Conservation (phyloP, 805 yeast species). For the Wickerhamiella sergipiensis region DNA sequence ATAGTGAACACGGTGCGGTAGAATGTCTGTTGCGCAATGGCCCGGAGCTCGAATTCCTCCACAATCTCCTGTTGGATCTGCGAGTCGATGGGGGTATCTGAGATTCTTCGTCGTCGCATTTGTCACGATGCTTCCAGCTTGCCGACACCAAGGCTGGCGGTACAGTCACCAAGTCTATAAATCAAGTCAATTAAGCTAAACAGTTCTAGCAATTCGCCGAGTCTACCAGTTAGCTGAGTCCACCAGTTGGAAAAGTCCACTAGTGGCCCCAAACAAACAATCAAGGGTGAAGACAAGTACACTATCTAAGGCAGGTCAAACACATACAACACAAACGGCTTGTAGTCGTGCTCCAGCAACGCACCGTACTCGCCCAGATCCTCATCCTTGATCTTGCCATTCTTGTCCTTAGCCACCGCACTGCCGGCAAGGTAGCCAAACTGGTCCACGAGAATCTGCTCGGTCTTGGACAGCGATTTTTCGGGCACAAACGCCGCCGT, state of each 20-base stretch:
- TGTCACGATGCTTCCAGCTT: not conserved
- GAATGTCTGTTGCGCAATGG: conserved; percentile 14
- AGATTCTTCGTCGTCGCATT: conserved; percentile 1
- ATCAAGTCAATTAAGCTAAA: no score
- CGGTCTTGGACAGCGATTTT: conserved; percentile 40
- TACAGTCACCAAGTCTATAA: no score
- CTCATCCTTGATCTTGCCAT: conserved; percentile 58
- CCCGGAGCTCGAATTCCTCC: conserved; percentile 15
- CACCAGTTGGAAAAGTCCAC: no score
- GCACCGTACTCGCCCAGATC: conserved; percentile 79
- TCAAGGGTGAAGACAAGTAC: no score
- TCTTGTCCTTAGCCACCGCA: conserved; percentile 57
- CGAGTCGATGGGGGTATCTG: conserved; percentile 10
- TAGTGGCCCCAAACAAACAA: no score
- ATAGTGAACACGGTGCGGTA: conserved; percentile 18
- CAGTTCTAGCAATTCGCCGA: no score
- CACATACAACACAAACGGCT: conserved; percentile 83
- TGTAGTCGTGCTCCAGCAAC: conserved; percentile 86
- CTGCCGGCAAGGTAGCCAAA: conserved; percentile 88
- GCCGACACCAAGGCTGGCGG: not conserved
- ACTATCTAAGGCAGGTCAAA: conserved; percentile 33
- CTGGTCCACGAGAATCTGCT: conserved; percentile 52
- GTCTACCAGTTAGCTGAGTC: no score
- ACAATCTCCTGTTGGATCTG: conserved; percentile 22
- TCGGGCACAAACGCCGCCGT: conserved; percentile 34